Conservation (phyloP, 768 basidiomycete species). For the Auricularia cornea region DNA sequence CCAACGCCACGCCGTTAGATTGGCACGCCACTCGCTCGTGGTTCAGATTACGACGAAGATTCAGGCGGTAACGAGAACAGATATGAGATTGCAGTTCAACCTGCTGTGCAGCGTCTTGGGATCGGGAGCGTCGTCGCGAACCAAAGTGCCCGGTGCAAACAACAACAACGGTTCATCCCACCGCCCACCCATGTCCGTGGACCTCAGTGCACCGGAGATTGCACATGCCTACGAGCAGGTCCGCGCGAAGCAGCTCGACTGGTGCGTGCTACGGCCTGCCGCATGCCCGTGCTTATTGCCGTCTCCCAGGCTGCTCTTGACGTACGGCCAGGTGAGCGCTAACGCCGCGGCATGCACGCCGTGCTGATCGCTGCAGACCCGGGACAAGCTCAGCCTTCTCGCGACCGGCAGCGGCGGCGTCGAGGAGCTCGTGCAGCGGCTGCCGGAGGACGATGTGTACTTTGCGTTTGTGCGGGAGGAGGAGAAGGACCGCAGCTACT, state of each 20-base stretch:
- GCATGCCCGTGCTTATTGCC: not conserved
- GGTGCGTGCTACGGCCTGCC: not conserved
- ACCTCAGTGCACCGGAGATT: not conserved
- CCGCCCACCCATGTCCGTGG: not conserved
- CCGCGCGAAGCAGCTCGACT: not conserved
- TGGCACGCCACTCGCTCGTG: too few species aligned
- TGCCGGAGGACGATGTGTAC: constrained; percentile 5
- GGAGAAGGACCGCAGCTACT: not conserved
- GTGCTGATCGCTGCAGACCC: not conserved
- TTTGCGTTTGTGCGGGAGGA: constrained; percentile 6
- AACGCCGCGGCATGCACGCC: not conserved
- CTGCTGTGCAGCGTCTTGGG: too few species aligned
- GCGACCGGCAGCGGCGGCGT: constrained; percentile 4
- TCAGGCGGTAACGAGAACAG: too few species aligned
- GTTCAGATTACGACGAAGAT: too few species aligned
- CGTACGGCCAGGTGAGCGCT: not conserved
- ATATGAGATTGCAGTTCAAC: too few species aligned
- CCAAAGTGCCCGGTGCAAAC: not conserved
- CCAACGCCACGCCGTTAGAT: too few species aligned
- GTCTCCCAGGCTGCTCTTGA: constrained; percentile 1
- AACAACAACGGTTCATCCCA: not conserved
- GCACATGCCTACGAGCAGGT: not conserved
- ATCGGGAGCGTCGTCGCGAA: too few species aligned
- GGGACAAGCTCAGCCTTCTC: constrained; percentile 4
- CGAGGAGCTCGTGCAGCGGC: constrained; percentile 4